phyloP scores from a whole-genome alignment of 2,329 filamentous ascomycete species.

The Ampelomyces quisqualis region DNA sequence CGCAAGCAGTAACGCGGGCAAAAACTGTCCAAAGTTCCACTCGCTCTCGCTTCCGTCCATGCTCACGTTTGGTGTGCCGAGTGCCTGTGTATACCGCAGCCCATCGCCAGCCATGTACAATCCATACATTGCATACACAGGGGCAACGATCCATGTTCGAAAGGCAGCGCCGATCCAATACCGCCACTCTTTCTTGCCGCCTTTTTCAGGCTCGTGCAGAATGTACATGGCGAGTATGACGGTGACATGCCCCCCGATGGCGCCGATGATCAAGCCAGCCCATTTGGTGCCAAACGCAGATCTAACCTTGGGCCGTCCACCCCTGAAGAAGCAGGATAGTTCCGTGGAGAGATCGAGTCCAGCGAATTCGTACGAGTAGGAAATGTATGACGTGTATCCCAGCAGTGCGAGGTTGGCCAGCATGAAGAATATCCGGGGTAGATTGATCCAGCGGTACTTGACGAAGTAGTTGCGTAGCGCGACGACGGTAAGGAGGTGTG shows the following conservation, averaged over 20 bases:
- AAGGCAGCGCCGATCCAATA: conserved; percentile 27
- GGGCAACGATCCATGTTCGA: conserved; percentile 36
- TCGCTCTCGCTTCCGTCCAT: conserved; percentile 27
- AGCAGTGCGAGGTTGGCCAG: conserved; percentile 30
- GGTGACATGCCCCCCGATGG: conserved; percentile 32
- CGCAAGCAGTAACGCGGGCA: conserved; percentile 33
- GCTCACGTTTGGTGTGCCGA: conserved; percentile 22
- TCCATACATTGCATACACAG: conserved; percentile 32
- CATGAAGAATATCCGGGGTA: conserved; percentile 39
- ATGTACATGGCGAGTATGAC: conserved; percentile 38
- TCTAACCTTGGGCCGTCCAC: conserved; percentile 19
- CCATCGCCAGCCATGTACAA: conserved; percentile 27
- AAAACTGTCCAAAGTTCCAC: conserved; percentile 37
- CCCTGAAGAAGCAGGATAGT: conserved; percentile 33
- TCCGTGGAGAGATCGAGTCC: conserved; percentile 22
- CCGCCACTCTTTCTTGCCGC: conserved; percentile 17
- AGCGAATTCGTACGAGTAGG: conserved; percentile 32
- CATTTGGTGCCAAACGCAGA: conserved; percentile 32
- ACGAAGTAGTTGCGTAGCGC: conserved; percentile 36
- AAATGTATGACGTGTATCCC: conserved; percentile 34
- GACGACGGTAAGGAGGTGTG: conserved; percentile 33
- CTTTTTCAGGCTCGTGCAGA: conserved; percentile 12
- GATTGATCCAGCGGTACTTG: conserved; percentile 34
- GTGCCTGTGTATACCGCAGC: conserved; percentile 27
- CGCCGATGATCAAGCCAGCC: conserved; percentile 30